Conservation (phyloP, 768 basidiomycete species). For the Suillus spraguei region DNA sequence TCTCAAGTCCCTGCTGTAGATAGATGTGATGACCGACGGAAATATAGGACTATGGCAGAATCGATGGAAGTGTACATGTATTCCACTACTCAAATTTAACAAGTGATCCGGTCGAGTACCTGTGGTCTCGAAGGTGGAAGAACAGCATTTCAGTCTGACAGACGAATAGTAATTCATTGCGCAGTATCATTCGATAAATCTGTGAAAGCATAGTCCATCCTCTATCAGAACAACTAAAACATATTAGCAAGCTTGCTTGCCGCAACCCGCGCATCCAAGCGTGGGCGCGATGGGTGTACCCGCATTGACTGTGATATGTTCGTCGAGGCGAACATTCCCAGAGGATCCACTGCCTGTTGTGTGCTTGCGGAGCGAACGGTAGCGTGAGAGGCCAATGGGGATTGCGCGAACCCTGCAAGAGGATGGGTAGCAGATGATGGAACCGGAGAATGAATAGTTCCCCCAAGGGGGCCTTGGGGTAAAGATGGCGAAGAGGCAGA, state of each 20-base stretch:
- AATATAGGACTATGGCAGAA: background rate
- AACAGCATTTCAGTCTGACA: background rate
- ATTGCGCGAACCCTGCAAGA: constrained; percentile 20
- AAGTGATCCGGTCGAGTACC: background rate
- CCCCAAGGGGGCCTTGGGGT: constrained; percentile 24
- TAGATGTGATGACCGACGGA: background rate
- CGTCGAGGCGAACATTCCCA: constrained; percentile 60
- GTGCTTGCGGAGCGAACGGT: constrained; percentile 22
- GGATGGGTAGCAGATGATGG: constrained; percentile 17
- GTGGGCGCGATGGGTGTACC: constrained; percentile 67
- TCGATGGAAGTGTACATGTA: constrained; percentile 1
- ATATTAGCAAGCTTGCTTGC: constrained; percentile 91
- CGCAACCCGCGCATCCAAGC: constrained; percentile 83
- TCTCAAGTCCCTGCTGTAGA: constrained; percentile 58
- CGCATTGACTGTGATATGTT: constrained; percentile 77
- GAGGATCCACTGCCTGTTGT: constrained; percentile 55
- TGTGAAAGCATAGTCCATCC: background rate
- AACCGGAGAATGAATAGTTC: constrained; percentile 14
- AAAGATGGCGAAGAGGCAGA: constrained; percentile 37
- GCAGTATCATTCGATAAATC: constrained; percentile 5
- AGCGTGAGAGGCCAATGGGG: constrained; percentile 9
- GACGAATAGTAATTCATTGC: background rate
- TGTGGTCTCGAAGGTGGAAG: background rate
- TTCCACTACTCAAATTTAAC: background rate
- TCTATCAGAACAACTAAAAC: constrained; percentile 51